These are phyloP conservation scores for Salix dunnii DNA, from an alignment of 345 rosid genomes.

Conservation along the genomic window DNA sequence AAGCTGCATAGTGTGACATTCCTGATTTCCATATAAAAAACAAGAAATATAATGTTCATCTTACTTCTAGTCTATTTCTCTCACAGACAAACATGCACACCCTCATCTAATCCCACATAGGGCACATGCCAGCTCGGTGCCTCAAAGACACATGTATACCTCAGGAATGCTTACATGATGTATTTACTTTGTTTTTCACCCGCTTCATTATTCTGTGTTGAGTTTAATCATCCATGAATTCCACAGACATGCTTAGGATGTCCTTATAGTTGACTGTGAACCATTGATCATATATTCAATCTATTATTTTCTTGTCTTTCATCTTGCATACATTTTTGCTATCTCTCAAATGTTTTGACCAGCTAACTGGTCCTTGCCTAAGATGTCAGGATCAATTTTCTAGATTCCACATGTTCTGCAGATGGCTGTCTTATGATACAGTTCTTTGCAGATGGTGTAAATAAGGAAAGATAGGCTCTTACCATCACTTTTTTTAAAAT, in stretches of 20 bases:
- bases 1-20: background rate
- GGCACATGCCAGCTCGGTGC: no score
- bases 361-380: background rate
- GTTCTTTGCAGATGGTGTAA: background rate
- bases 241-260: background rate
- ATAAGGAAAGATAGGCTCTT: background rate
- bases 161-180: background rate
- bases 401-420: background rate
- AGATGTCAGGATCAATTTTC: background rate
- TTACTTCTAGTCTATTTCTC: no score
- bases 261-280: background rate
- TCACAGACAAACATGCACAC: no score
- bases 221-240: background rate
- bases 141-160: no score
- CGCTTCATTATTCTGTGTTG: background rate
- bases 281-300: background rate
- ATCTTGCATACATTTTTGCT: background rate
- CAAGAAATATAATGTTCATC: background rate
- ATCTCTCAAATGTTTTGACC: background rate
- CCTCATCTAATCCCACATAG: no score
- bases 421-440: background rate
- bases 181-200: background rate
- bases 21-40: background rate
- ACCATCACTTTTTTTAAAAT: background rate
- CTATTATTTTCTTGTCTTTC: background rate